A percentile compares a stretch with the other conserved stretches of the same genome.
phyloP scores from a whole-genome alignment of 2,329 filamentous ascomycete genomes.

The Corynespora cassiicola region DNA sequence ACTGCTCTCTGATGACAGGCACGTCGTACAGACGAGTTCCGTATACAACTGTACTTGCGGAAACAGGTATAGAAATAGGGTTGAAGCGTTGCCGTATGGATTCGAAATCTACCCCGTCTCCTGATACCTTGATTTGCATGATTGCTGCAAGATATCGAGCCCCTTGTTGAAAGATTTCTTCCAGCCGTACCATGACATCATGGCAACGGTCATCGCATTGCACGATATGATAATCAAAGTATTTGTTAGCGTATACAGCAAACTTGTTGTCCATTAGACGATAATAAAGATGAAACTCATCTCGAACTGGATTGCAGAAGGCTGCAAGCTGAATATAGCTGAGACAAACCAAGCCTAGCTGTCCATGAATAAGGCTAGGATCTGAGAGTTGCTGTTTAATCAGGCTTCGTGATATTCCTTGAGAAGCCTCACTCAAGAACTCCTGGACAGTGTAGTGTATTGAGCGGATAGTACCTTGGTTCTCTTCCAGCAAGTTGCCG shows the following conservation, averaged over 20 bases:
- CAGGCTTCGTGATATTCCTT: slow-evolving; percentile 1
- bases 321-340: slow-evolving; percentile 11
- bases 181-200: slow-evolving; percentile 8
- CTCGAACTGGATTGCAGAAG: background rate
- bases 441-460: slow-evolving; percentile 29
- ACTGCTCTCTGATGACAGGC: slow-evolving; percentile 11
- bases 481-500: slow-evolving; percentile 21
- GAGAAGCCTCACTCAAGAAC: slow-evolving; percentile 16
- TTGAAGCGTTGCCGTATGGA: slow-evolving; percentile 8
- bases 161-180: slow-evolving; percentile 11
- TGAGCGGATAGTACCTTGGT: slow-evolving; percentile 14
- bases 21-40: slow-evolving; percentile 19
- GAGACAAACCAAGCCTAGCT: slow-evolving; percentile 14
- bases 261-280: slow-evolving; percentile 1
- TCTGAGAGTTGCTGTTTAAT: slow-evolving; percentile 12
- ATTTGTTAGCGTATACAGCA: slow-evolving; percentile 13
- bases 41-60: slow-evolving; percentile 20
- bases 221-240: slow-evolving; percentile 18
- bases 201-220: slow-evolving; percentile 4
- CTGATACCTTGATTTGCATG: slow-evolving; percentile 15
- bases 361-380: slow-evolving; percentile 11
- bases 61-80: slow-evolving; percentile 13
- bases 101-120: background rate
- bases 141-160: slow-evolving; percentile 16
- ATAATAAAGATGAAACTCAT: background rate